Evolutionary conservation across 345 rosid species (phyloP), one percentile per base, ranked within the genome.

Genomic region (Litchi chinensis): DNA sequence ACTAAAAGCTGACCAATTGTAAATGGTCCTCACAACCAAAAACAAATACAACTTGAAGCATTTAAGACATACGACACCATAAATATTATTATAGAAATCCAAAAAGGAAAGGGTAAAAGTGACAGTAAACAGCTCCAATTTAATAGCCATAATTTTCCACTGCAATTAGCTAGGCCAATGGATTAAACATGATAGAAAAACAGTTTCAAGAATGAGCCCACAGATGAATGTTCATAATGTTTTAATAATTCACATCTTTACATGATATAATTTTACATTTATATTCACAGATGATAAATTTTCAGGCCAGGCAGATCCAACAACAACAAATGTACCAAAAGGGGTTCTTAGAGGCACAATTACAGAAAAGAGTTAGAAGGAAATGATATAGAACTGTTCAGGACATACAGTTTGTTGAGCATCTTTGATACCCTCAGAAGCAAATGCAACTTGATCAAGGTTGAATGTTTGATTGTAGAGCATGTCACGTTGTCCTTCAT

Each of bases 361-460:
- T 75, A 28, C 16, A 39, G 37, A 68, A 41, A 37, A 43, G 24
- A 59, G 64, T 6, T 50, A 13, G 5, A 13, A 39, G 8, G 16
- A 15, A 64, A 62, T 2, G 40, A 46, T 37, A 65, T 64, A 37
- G 63, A 18, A 71, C 50, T 72, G 37, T 62, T 48, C 18, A 56
- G 73, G 24, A 84, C 92, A 67, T 96, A 96, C 98, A 64, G 99
- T 94, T 87, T 94, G 98, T 65, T 97, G 98, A 62, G 98, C 99
- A 84, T 97, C 99, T 88, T 93, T 97, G 79, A 94, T 86, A 62
- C 99, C 99, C 88, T 97, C 99, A 5, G 98, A 77, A 82, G 99
- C 98, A 87, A 97, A 97, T n/a, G 97, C 85, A 82, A 97, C 99
- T 94, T 97, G 99, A 89, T 97, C 99, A 54, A 97, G 99, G 84